Conservation (phyloP, 129 eudicot species). For the Deinandra increscens region DNA sequence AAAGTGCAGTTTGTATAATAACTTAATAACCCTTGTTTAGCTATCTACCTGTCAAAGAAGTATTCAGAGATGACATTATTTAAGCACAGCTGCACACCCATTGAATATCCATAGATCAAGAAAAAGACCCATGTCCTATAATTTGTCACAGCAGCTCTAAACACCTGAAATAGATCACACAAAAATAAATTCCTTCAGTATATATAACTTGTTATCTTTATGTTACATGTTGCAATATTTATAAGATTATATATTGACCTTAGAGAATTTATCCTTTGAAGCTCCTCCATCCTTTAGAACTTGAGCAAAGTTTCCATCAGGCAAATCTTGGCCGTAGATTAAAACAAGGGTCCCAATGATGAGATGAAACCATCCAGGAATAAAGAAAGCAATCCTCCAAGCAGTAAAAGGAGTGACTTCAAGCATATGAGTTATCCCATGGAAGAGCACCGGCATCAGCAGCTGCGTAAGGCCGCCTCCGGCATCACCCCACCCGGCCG, state of each 20-base stretch:
- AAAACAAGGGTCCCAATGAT: conserved; percentile 36
- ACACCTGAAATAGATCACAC: conserved; percentile 27
- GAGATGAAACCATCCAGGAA: conserved; percentile 44
- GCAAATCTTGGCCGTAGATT: conserved; percentile 47
- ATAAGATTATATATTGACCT: conserved; percentile 16
- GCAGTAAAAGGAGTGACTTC: conserved; percentile 37
- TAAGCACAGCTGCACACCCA: conserved; percentile 40
- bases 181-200: too few relatives aligned
- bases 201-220: too few relatives aligned
- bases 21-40: too few relatives aligned
- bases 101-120: conserved; percentile 35
- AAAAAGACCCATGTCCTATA: conserved; percentile 39
- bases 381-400: conserved; percentile 47
- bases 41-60: conserved; percentile 33
- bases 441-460: conserved; percentile 41
- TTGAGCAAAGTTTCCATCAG: conserved; percentile 47
- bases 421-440: conserved; percentile 15
- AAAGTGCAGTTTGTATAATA: too few relatives aligned
- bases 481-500: conserved; percentile 52
- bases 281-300: conserved; percentile 35
- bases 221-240: too few relatives aligned
- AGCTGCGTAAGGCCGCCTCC: conserved; percentile 51
- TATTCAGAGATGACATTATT: conserved; percentile 39
- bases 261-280: conserved; percentile 39
- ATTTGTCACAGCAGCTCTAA: conserved; percentile 22